phyloP scores from a whole-genome alignment of 2,329 filamentous ascomycete genomes.

The Penicillium frequentans region DNA sequence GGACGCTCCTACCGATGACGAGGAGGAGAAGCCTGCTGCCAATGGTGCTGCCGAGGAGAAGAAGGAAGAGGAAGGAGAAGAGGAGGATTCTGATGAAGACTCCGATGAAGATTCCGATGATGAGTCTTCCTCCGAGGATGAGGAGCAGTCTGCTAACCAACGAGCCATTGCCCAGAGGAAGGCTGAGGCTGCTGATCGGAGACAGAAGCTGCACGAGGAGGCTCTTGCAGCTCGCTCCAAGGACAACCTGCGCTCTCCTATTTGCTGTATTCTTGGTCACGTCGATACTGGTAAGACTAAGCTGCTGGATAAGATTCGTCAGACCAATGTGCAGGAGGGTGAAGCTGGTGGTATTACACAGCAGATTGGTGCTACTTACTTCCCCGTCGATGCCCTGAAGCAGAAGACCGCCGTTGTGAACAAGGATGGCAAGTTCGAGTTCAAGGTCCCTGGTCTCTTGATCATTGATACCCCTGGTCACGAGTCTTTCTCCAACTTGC shows the following conservation, averaged over 20 bases:
- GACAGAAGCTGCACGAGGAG: constrained; percentile 87
- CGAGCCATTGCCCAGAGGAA: constrained; percentile 75
- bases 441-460: constrained; percentile 95
- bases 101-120: constrained; percentile 34
- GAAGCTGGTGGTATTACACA: constrained; percentile 99
- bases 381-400: constrained; percentile 88
- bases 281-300: constrained; percentile 99
- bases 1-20: constrained; percentile 65
- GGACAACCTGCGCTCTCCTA: constrained; percentile 93
- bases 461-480: constrained; percentile 98
- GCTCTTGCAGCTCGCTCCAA: constrained; percentile 87
- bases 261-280: constrained; percentile 99
- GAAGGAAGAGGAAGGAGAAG: constrained; percentile 32
- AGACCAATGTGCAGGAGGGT: constrained; percentile 98
- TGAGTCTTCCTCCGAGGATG: constrained; percentile 59
- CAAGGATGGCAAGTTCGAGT: constrained; percentile 82
- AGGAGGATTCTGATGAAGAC: constrained; percentile 23
- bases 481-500: constrained; percentile 99
- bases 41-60: constrained; percentile 5
- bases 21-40: constrained; percentile 60
- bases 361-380: constrained; percentile 99
- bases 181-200: constrained; percentile 82
- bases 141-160: constrained; percentile 71
- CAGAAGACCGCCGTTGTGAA: constrained; percentile 95
- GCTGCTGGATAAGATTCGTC: constrained; percentile 94